Base-by-base conservation (phyloP, 2,329 filamentous ascomycete species). In the Talaromyces piceae region DNA sequence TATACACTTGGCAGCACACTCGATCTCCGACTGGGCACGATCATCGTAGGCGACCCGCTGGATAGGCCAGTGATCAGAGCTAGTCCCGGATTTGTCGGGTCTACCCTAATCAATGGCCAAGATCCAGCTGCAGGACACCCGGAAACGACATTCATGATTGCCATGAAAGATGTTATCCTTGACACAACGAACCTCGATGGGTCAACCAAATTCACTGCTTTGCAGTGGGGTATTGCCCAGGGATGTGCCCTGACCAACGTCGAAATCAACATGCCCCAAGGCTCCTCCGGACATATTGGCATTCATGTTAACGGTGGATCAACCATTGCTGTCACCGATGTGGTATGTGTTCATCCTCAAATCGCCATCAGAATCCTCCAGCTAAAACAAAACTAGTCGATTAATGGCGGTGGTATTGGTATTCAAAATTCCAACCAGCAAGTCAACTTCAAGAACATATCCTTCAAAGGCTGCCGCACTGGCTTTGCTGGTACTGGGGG, bases 391-490 rank as follows among this genome's bases (percentile, higher is more conserved):
- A 13, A 18, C 27, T 52, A 61, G 41, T 55, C 33, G 7, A 53
- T 67, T 48, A 56, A 52, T 23, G 64, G 64, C 3, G 65, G 65
- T 13, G 56, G 53, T 3, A 53, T 66, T 16, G 65, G 63, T 16
- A 66, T 67, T 54, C 58, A 60, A 37, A 55, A 65, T 18, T 61
- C 52, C 33, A 64, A 65, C 12, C 65, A 67, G 45, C 65, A 67
- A 50, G 64, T 63, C 60, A 62, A 64, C 7, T 63, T 67, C 53
- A 81, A 80, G 62, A 64, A 69, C 1, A 63, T 72, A 30, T 77
- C 70, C 59, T 86, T 83, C 67, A 78, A 72, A 52, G 83, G 83
- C 58, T 85, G 82, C 60, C 77, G 75, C 2, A 74, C 73, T 2
- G 63, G 69, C 0, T 72, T 84, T 27, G 69, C 70, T 1, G 72